Percentiles rank a stretch among this genome's conserved stretches.
These are phyloP conservation scores for Nicotiana tomentosiformis DNA, from an alignment of 257 asterid species.

Conservation along the genomic window DNA sequence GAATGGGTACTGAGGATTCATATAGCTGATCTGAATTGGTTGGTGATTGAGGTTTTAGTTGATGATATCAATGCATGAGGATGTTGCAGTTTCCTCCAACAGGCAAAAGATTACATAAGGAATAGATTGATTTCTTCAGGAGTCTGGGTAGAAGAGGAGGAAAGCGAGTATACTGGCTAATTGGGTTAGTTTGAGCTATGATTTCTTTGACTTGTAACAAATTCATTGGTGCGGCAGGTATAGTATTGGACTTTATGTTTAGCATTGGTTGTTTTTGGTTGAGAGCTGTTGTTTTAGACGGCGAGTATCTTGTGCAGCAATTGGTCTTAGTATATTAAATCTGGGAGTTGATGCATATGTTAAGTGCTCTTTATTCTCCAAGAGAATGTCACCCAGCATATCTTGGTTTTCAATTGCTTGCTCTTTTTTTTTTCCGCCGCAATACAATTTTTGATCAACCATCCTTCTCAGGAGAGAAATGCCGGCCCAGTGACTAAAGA, in stretches of 20 bases:
- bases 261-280: not conserved
- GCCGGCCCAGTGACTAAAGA: conserved; percentile 68
- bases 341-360: not conserved
- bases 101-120: not conserved
- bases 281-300: not conserved
- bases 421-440: not conserved
- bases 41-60: not conserved
- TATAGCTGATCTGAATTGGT: not conserved
- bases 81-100: not conserved
- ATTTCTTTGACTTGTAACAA: not conserved
- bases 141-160: not conserved
- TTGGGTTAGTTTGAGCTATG: not conserved
- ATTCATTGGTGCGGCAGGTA: not conserved
- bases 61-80: not conserved
- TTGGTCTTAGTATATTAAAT: not conserved
- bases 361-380: not conserved
- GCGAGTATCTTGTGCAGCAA: not conserved
- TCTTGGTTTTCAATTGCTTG: not conserved
- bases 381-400: not conserved
- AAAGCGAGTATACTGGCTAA: not conserved
- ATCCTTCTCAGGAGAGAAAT: conserved; percentile 37
- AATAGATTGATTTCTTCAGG: not conserved
- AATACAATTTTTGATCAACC: not conserved
- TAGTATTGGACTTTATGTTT: not conserved
- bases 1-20: not conserved